Evolutionary conservation across 352 stramenopile genomes (phyloP).

Genomic region (Phytophthora citrophthora): DNA sequence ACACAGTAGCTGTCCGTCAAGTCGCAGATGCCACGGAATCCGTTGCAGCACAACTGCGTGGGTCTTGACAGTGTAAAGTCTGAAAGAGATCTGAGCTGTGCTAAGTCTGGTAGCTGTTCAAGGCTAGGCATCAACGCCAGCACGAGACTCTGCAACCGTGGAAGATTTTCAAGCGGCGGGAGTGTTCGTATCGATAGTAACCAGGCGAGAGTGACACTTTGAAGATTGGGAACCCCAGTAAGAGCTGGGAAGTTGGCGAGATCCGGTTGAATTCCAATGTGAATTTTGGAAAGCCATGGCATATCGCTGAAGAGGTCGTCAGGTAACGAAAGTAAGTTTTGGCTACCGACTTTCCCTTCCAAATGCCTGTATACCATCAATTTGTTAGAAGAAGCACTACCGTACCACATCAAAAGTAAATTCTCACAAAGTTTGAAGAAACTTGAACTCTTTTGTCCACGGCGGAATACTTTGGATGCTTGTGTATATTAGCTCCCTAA

Average conservation of each 20-base stretch:
- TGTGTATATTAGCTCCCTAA: conserved; percentile 29
- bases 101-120: conserved; percentile 19
- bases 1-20: conserved; percentile 24
- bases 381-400: no score
- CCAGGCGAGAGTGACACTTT: conserved; percentile 24
- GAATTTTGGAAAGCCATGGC: conserved; percentile 24
- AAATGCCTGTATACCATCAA: conserved; percentile 10
- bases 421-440: conserved; percentile 39
- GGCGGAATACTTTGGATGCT: conserved; percentile 21
- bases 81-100: not conserved
- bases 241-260: conserved; percentile 15
- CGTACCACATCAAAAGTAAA: not conserved
- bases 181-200: conserved; percentile 9
- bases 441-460: conserved; percentile 30
- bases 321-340: conserved; percentile 12
- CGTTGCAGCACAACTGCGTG: conserved; percentile 27
- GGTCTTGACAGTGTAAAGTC: conserved; percentile 15
- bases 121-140: conserved; percentile 17
- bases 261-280: conserved; percentile 19
- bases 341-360: conserved; percentile 23
- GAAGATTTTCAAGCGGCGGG: conserved; percentile 11
- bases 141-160: conserved; percentile 7
- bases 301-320: conserved; percentile 33
- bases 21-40: conserved; percentile 24
- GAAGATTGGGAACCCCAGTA: conserved; percentile 29